Evolutionary conservation across 805 yeast genomes (phyloP).

Genomic region (Monosporozyma aquatica): DNA sequence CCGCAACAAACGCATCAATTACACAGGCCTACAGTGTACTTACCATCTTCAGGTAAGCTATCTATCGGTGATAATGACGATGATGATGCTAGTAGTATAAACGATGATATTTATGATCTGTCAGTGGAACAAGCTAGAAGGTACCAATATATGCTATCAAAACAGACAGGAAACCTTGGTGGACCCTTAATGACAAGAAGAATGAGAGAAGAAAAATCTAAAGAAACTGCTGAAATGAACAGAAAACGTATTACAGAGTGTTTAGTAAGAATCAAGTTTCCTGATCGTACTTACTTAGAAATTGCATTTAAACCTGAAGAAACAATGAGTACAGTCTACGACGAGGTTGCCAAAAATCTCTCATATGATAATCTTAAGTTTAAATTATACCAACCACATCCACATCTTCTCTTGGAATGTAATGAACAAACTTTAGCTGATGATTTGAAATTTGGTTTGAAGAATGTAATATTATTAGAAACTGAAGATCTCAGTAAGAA

Average conservation of each 20-base stretch:
- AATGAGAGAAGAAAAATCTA: constrained; percentile 30
- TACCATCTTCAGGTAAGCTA: constrained; percentile 13
- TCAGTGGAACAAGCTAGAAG: constrained; percentile 43
- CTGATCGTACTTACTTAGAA: constrained; percentile 47
- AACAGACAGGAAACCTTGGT: constrained; percentile 31
- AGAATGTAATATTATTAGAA: constrained; percentile 37
- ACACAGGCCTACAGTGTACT: constrained; percentile 17
- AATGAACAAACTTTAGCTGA: constrained; percentile 27
- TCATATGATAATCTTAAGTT: constrained; percentile 29
- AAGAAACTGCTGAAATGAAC: constrained; percentile 13
- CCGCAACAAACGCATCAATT: constrained; percentile 3
- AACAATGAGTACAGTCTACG: constrained; percentile 29
- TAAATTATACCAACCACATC: constrained; percentile 40
- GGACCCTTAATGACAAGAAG: constrained; percentile 38
- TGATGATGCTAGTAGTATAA: no score
- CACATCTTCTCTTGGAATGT: constrained; percentile 31
- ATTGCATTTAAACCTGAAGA: constrained; percentile 40
- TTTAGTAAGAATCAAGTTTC: constrained; percentile 45
- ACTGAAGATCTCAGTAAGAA: constrained; percentile 7
- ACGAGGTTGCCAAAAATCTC: constrained; percentile 24
- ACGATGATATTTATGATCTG: constrained; percentile 36
- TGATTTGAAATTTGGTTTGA: constrained; percentile 37
- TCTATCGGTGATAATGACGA: constrained; percentile 3
- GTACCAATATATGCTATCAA: constrained; percentile 42
- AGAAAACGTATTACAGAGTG: constrained; percentile 23